phyloP scores from a whole-genome alignment of 2,329 filamentous ascomycete genomes.

The Pezicula rhizophila region DNA sequence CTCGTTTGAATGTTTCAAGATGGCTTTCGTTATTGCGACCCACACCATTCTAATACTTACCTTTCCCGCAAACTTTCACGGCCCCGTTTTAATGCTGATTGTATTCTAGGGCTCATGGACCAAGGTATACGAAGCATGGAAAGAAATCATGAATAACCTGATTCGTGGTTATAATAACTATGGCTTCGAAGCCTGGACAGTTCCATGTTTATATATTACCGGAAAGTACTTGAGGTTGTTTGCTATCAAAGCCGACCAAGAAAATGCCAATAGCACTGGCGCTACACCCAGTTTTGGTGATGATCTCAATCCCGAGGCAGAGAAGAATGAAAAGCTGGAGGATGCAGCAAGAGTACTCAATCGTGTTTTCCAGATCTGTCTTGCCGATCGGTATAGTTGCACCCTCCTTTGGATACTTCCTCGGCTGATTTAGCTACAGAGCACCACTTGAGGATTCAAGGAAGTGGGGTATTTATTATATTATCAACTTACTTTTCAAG shows the following conservation, averaged over 20 bases:
- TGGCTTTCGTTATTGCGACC: background rate
- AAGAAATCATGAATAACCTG: slow-evolving; percentile 69
- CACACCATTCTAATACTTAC: background rate
- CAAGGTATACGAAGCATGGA: slow-evolving; percentile 85
- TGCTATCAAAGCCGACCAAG: slow-evolving; percentile 84
- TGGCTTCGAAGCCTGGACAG: slow-evolving; percentile 81
- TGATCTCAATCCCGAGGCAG: slow-evolving; percentile 70
- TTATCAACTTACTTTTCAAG: slow-evolving; percentile 93
- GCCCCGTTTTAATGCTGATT: slow-evolving; percentile 9
- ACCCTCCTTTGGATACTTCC: background rate
- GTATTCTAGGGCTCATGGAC: slow-evolving; percentile 45
- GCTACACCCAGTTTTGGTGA: slow-evolving; percentile 58
- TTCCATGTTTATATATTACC: slow-evolving; percentile 81
- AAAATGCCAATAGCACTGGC: slow-evolving; percentile 42
- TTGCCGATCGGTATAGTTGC: slow-evolving; percentile 70
- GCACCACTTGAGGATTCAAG: slow-evolving; percentile 80
- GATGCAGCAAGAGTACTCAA: slow-evolving; percentile 89
- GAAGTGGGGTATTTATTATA: slow-evolving; percentile 97
- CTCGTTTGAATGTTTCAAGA: background rate
- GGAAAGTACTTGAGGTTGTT: slow-evolving; percentile 83
- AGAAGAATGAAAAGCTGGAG: slow-evolving; percentile 79
- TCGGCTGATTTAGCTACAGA: slow-evolving; percentile 36
- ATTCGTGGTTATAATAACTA: slow-evolving; percentile 74
- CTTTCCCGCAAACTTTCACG: background rate
- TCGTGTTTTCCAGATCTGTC: slow-evolving; percentile 82